Conservation (phyloP, 495 filamentous ascomycete genomes). For the Hypoxylon rickii region DNA sequence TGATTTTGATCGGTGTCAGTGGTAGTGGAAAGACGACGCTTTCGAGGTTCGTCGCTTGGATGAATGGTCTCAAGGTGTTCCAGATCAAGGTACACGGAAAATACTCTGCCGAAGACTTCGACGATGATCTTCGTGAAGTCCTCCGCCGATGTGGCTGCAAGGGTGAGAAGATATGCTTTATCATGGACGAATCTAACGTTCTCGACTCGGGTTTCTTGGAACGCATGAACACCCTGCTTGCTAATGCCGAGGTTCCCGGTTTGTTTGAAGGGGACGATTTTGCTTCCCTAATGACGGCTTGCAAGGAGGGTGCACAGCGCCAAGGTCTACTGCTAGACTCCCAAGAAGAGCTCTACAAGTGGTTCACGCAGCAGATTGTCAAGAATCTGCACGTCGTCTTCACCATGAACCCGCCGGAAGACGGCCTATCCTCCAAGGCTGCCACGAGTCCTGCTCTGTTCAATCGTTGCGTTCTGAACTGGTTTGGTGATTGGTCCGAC, state of each 20-base stretch:
- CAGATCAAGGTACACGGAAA: slow-evolving; percentile 99
- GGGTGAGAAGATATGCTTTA: slow-evolving; percentile 99
- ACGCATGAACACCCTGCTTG: slow-evolving; percentile 97
- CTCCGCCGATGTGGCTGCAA: slow-evolving; percentile 94
- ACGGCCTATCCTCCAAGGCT: slow-evolving; percentile 90
- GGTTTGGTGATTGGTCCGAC: slow-evolving; percentile 99
- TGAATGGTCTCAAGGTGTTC: slow-evolving; percentile 98
- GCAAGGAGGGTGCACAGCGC: slow-evolving; percentile 95
- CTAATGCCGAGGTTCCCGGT: slow-evolving; percentile 97
- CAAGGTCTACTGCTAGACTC: slow-evolving; percentile 95
- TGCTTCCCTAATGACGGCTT: slow-evolving; percentile 94
- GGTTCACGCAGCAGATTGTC: slow-evolving; percentile 99
- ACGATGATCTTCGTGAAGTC: slow-evolving; percentile 93
- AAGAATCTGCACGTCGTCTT: slow-evolving; percentile 99
- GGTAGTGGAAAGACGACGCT: slow-evolving; percentile 98
- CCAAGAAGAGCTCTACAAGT: slow-evolving; percentile 98
- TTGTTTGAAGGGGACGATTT: slow-evolving; percentile 98
- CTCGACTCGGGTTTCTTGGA: slow-evolving; percentile 98
- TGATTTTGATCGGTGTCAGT: slow-evolving; percentile 97
- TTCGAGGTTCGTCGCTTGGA: slow-evolving; percentile 98
- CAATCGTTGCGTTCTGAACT: slow-evolving; percentile 99
- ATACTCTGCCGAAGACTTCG: slow-evolving; percentile 98
- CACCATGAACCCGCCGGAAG: slow-evolving; percentile 99
- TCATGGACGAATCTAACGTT: slow-evolving; percentile 99
- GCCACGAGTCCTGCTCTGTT: slow-evolving; percentile 97